A percentile compares a stretch with the other conserved stretches of the same genome.
Evolutionary conservation across 805 yeast species (phyloP).

Genomic region (Saturnispora hagleri): DNA sequence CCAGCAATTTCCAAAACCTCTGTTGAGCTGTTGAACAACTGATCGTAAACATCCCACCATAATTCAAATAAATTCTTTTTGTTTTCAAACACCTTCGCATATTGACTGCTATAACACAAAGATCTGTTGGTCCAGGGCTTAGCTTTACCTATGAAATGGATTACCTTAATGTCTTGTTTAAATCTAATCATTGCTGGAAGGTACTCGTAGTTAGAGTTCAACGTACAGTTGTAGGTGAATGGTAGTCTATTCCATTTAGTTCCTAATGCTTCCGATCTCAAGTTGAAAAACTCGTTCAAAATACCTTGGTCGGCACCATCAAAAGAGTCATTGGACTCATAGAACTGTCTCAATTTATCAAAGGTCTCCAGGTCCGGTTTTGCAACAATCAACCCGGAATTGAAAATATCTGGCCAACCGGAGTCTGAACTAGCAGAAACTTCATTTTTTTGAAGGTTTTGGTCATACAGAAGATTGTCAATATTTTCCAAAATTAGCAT

Average conservation of each 20-base stretch:
- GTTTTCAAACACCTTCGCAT: slow-evolving; percentile 13
- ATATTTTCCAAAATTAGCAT: slow-evolving; percentile 32
- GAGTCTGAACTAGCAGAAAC: slow-evolving; percentile 62
- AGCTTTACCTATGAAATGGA: slow-evolving; percentile 68
- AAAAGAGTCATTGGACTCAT: slow-evolving; percentile 32
- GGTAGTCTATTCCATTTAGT: slow-evolving; percentile 62
- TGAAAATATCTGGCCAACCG: slow-evolving; percentile 91
- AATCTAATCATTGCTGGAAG: slow-evolving; percentile 27
- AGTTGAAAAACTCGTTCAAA: slow-evolving; percentile 60
- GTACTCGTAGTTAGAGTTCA: slow-evolving; percentile 27
- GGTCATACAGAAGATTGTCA: slow-evolving; percentile 22
- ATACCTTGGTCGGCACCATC: slow-evolving; percentile 95
- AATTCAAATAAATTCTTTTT: slow-evolving; percentile 15
- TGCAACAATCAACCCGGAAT: slow-evolving; percentile 63
- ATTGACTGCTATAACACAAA: slow-evolving; percentile 6
- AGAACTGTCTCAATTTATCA: slow-evolving; percentile 30
- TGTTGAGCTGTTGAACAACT: slow-evolving; percentile 11
- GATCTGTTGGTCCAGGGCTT: slow-evolving; percentile 25
- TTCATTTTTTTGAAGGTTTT: slow-evolving; percentile 12
- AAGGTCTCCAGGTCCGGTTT: slow-evolving; percentile 42
- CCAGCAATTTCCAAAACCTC: slow-evolving; percentile 17
- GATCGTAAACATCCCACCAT: slow-evolving; percentile 27
- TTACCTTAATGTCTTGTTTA: slow-evolving; percentile 33
- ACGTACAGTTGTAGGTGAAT: slow-evolving; percentile 77
- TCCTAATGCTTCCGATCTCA: slow-evolving; percentile 16